These are phyloP conservation scores for Amanita jacksonii DNA, from an alignment of 768 basidiomycete genomes.

Conservation along the genomic window DNA sequence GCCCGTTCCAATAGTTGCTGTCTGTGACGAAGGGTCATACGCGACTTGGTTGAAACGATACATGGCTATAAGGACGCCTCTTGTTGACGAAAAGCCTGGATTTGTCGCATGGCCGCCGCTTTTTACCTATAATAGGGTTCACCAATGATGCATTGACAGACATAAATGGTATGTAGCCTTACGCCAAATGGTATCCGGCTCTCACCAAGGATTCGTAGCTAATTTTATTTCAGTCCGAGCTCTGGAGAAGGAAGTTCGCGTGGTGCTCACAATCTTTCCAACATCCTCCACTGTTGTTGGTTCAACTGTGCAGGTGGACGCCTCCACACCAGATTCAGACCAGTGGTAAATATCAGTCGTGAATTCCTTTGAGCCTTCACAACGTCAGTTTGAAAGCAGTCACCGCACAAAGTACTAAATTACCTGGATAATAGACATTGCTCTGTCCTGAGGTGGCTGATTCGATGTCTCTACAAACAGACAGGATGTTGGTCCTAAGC, in stretches of 20 bases:
- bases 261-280: neutral
- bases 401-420: neutral
- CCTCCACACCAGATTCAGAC: neutral
- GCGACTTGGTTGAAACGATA: slow-evolving; percentile 26
- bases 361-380: neutral
- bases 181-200: slow-evolving; percentile 2
- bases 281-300: slow-evolving; percentile 5
- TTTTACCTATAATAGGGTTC: slow-evolving; percentile 30
- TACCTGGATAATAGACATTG: neutral
- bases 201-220: slow-evolving; percentile 2
- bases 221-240: too few relatives aligned
- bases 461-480: too few relatives aligned
- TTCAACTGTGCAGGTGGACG: slow-evolving; percentile 4
- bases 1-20: slow-evolving; percentile 22
- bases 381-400: neutral
- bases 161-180: neutral
- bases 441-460: too few relatives aligned
- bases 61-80: slow-evolving; percentile 40
- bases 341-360: slow-evolving; percentile 1
- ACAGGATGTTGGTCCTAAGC: too few relatives aligned
- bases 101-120: slow-evolving; percentile 39
- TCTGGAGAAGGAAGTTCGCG: neutral
- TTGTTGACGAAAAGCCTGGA: slow-evolving; percentile 39
- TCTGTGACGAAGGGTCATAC: slow-evolving; percentile 22
- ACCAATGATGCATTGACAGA: neutral